Base-by-base conservation (phyloP, 2,329 filamentous ascomycete genomes). In the Blumeria graminis region DNA sequence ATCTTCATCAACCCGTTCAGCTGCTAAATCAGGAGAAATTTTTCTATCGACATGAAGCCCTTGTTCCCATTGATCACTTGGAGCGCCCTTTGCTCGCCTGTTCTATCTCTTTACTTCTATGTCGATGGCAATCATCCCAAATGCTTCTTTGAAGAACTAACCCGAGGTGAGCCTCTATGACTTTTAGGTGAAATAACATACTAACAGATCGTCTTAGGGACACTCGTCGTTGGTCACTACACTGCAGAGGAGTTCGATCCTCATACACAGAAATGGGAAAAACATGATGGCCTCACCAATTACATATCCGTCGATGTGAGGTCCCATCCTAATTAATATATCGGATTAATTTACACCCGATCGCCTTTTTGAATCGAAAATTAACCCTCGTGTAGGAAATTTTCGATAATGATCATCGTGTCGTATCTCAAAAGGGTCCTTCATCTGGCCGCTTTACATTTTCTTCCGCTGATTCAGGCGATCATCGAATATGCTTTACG, bases 131-230 rank as follows among this genome's bases (percentile, higher is more conserved):
- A 78, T 54, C 73, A 78, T 61, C 83, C 86, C 63, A 95, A 93
- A 73, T 98, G 92, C 72, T 98, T 98, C 80, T 94, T 85, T 72
- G 92, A 98, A 73, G 90, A 96, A 71, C 78, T 98, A 58, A 89
- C 92, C 62, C 95, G 96, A 75, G 90, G 94, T 70, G 43, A 39
- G 22, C 16, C 16, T 35, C 6, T 14, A 32, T 8, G 46, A 14
- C 4, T 51, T 16, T 7, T 8, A 9, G 32, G 45, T 8, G 16
- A 54, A 28, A 28, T 28, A 28, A 28, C 1, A 28, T 28, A 28
- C 22, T 28, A 28, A 28, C 22, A 28, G 22, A 28, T 28, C 22
- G 22, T 28, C 22, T 14, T 8, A 55, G 53, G 53, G n/a, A 96
- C 92, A 13, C 74, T 98, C 58, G 90, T 98, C 57, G 89, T 95